Evolutionary conservation across 106 monocot species (phyloP).

Genomic region (Alisma plantagoaquatica): DNA sequence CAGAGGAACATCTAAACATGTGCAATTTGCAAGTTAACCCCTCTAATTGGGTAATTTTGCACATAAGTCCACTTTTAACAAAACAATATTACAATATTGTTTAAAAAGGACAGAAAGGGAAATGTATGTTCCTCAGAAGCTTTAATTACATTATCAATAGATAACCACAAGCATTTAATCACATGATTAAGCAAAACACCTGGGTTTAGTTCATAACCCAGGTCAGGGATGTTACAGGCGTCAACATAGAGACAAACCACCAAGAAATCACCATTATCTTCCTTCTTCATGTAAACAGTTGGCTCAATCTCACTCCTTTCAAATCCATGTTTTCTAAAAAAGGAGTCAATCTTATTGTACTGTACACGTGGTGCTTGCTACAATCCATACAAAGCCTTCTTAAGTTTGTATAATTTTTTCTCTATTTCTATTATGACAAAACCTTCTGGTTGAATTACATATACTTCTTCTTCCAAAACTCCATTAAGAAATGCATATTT

Average conservation of each 20-base stretch:
- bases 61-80: no score
- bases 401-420: slow-evolving; percentile 4
- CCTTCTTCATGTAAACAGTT: slow-evolving; percentile 6
- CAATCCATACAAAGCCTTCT: slow-evolving; percentile 4
- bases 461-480: slow-evolving; percentile 5
- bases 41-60: no score
- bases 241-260: slow-evolving; percentile 6
- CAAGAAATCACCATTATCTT: neutral
- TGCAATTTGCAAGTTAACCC: no score
- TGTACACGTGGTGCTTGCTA: slow-evolving; percentile 7
- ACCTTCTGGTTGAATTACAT: slow-evolving; percentile 1
- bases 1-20: no score
- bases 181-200: no score
- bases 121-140: no score
- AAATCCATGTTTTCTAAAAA: neutral
- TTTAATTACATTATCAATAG: no score
- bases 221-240: no score
- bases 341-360: neutral
- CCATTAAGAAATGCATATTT: slow-evolving; percentile 8
- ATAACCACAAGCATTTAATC: no score
- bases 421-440: neutral
- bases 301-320: neutral
- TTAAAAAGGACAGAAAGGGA: no score
- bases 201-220: no score
- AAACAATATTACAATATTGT: no score